Base-by-base conservation (phyloP, 805 yeast species). In the Spathaspora boniae region DNA sequence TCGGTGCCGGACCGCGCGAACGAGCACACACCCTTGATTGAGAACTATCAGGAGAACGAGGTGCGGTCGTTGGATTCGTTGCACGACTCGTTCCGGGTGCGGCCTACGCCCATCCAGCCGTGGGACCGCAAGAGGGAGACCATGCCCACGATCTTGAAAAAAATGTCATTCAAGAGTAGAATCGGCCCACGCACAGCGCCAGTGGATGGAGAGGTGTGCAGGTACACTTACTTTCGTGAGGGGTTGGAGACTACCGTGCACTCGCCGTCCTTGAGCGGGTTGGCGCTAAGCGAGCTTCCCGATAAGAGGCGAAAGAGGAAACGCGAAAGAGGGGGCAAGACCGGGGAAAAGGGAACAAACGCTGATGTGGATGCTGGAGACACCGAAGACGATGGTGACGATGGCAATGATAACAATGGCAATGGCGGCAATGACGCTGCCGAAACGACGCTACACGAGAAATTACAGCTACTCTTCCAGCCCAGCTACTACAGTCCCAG, bases 191-290 rank as follows among this genome's bases (percentile, higher is more conserved):
- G 30, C n/a, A 23, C 33, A 12, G 47, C 37, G 9, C 45, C 35
- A 42, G 31, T 28, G 3, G 45, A 42, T 26, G 51, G 48, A 9
- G 32, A 26, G 8, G 34, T 50, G 12, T 80, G 78, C 54, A 68
- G 98, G 44, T 91, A 86, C 64, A 87, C 98, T 0, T 91, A 91
- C 53, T 91, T 93, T 60, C 72, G 98, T 45, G 96, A 88, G 44
- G 94, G 87, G 50, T 59, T 91, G 45, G 84, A 82, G 11, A 78
- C 87, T n/a, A 89, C 98, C 0, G 77, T 89, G 16, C 97, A 89
- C 58, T 78, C 96, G 0, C 87, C 95, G 2, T 81, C 86, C 4
- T 81, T 89, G 17, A 82, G 94, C 3, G 96, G 96, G 0, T 64
- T 89, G 16, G 31, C 31, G 6, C 53, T 83, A 23, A 15, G 37